Conservation (phyloP, 306 rosid genomes). For the Vigna mungo region DNA sequence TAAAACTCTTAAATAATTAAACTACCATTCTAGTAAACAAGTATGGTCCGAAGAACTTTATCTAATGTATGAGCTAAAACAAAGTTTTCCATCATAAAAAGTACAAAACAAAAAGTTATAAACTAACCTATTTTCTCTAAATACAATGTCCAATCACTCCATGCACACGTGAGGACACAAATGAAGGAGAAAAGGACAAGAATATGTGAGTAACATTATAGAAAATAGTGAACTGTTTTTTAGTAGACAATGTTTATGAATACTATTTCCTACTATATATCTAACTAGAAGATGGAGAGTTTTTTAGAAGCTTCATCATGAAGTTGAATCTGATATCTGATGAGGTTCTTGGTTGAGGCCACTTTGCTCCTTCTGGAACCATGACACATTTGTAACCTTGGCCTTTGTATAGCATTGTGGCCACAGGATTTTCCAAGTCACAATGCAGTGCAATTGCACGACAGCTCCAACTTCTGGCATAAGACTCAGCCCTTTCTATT, state of each 20-base stretch:
- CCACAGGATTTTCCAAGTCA: slow-evolving; percentile 72
- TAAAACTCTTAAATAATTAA: too few species aligned
- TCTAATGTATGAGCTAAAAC: too few species aligned
- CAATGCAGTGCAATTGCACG: slow-evolving; percentile 81
- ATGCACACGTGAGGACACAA: too few species aligned
- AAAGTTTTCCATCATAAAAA: too few species aligned
- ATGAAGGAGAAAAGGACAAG: too few species aligned
- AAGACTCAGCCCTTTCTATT: slow-evolving; percentile 73
- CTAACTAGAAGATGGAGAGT: slow-evolving; percentile 46
- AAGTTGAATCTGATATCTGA: slow-evolving; percentile 70
- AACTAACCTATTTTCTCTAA: too few species aligned
- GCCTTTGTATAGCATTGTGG: slow-evolving; percentile 68
- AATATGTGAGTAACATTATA: too few species aligned
- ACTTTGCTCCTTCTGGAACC: slow-evolving; percentile 86
- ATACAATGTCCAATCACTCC: too few species aligned
- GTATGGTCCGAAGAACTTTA: too few species aligned
- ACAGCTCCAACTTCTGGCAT: slow-evolving; percentile 87
- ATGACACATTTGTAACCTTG: slow-evolving; percentile 75
- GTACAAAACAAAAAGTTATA: too few species aligned
- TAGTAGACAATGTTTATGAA: neutral
- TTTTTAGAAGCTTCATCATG: slow-evolving; percentile 90
- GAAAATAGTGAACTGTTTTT: too few species aligned
- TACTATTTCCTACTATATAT: slow-evolving; percentile 18
- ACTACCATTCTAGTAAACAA: too few species aligned
- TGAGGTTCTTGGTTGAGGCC: slow-evolving; percentile 84